Evolutionary conservation across 2,329 filamentous ascomycete species (phyloP), one percentile per base, ranked within the genome.

Genomic region (Juglanconis juglandina): DNA sequence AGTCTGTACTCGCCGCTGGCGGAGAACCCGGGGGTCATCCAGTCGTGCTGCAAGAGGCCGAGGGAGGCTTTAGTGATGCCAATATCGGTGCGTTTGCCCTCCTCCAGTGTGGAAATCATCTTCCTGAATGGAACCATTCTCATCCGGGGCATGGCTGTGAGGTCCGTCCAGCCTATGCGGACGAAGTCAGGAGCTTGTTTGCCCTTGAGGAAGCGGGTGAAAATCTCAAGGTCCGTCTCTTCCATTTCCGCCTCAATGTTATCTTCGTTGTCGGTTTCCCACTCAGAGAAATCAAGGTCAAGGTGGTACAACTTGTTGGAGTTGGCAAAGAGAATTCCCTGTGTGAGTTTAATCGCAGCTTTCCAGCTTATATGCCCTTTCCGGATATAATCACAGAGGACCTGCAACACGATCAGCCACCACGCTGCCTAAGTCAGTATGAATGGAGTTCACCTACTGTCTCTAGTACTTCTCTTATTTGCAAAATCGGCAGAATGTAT

Each of bases 91-190:
- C 79, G 67, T 37, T 77, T 75, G 13, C 79, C 76, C 42, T 79
- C 72, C 17, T 75, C 72, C 0, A 86, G 69, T 5, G 81, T 73
- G 3, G 76, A 76, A 35, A 78, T 69, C 32, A 87, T 83, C 46
- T 81, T 80, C 1, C 78, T 76, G 48, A 89, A 80, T 0, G 91
- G 90, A 2, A 95, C 74, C 63, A 91, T 82, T 3, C 90, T 83
- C 65, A 85, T 81, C 14, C 89, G 82, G 0, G 86, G 71, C 2
- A 83, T 88, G 2, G 85, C 85, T n/a, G 90, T 91, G 71, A 90
- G 88, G 72, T 96, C 91, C 32, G 89, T 77, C 86, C 89, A 96
- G 71, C 89, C 88, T 11, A 94, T 76, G 63, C 90, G 87, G 17
- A 96, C 73, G 68, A 87, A 93, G 62, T 87, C 85, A 4, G 86